A percentile compares a stretch with the other conserved stretches of the same genome.
phyloP scores from a whole-genome alignment of 345 rosid genomes.

The Aquilaria yunnanensis region DNA sequence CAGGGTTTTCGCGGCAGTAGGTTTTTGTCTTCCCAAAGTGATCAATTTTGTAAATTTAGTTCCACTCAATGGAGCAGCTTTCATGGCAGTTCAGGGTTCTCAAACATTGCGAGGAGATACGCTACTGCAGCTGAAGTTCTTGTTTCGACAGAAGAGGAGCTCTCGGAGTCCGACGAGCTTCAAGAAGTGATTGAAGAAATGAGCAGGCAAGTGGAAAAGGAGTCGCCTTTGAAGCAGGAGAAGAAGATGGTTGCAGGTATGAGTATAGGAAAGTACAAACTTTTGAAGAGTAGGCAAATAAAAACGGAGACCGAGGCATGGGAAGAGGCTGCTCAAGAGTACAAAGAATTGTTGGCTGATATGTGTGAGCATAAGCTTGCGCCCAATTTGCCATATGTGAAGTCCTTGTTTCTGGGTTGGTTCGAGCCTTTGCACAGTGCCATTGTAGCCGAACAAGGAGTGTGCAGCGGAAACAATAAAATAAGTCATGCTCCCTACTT shows the following conservation, averaged over 20 bases:
- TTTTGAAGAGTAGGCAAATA: conserved; percentile 57
- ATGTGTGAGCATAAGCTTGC: conserved; percentile 98
- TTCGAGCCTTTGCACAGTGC: conserved; percentile 86
- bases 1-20: conserved; percentile 18
- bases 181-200: conserved; percentile 43
- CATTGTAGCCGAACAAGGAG: conserved; percentile 66
- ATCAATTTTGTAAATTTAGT: conserved; percentile 15
- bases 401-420: conserved; percentile 91
- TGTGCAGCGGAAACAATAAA: conserved; percentile 26
- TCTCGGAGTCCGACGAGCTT: conserved; percentile 65
- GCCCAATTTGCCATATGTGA: conserved; percentile 83
- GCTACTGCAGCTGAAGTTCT: conserved; percentile 59
- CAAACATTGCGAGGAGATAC: conserved; percentile 22
- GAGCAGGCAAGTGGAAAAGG: conserved; percentile 28
- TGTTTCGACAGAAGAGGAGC: conserved; percentile 58
- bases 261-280: conserved; percentile 39
- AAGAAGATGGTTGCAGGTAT: conserved; percentile 54
- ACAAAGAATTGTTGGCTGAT: conserved; percentile 66
- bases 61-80: conserved; percentile 8
- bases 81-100: conserved; percentile 11
- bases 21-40: conserved; percentile 14
- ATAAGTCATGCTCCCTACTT: conserved; percentile 45
- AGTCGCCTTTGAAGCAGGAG: conserved; percentile 27
- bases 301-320: conserved; percentile 94
- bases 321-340: conserved; percentile 85